These are phyloP conservation scores for Penicillium sp. DNA, from an alignment of 2,329 filamentous ascomycete species.

Conservation along the genomic window DNA sequence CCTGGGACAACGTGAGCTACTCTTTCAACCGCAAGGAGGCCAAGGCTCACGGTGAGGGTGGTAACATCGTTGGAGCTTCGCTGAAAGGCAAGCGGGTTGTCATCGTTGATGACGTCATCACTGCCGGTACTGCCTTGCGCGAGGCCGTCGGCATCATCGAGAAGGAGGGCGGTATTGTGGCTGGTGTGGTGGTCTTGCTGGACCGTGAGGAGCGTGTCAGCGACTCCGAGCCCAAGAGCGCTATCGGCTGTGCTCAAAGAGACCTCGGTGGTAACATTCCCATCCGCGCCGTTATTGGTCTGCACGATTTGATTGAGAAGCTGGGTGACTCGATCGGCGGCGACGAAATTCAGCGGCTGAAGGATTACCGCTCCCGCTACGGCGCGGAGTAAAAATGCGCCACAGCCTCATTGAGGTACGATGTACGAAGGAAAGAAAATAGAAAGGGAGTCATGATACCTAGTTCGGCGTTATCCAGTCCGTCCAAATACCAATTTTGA, in stretches of 20 bases:
- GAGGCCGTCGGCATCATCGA: constrained; percentile 88
- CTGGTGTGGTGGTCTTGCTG: constrained; percentile 82
- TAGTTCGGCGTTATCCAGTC: constrained; percentile 12
- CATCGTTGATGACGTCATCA: constrained; percentile 95
- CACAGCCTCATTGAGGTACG: constrained; percentile 10
- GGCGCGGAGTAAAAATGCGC: constrained; percentile 31
- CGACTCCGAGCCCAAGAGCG: constrained; percentile 65
- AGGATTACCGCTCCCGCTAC: constrained; percentile 62
- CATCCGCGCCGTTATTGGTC: constrained; percentile 64
- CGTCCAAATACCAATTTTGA: not conserved
- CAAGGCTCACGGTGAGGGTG: constrained; percentile 93
- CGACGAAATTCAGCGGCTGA: constrained; percentile 61
- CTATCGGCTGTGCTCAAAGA: constrained; percentile 78
- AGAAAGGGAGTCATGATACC: constrained; percentile 21
- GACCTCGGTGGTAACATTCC: constrained; percentile 69
- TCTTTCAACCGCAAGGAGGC: constrained; percentile 94
- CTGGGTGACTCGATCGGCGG: constrained; percentile 59
- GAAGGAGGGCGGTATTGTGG: constrained; percentile 75
- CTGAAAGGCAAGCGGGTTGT: constrained; percentile 81
- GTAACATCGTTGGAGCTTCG: constrained; percentile 81
- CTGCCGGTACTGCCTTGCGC: constrained; percentile 86
- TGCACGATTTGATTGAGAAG: constrained; percentile 75
- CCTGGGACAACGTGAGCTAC: constrained; percentile 70
- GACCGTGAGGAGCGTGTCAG: constrained; percentile 64
- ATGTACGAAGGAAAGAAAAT: constrained; percentile 21